Base-by-base conservation (phyloP, 2,329 filamentous ascomycete species). In the Stachybotrys chartarum region DNA sequence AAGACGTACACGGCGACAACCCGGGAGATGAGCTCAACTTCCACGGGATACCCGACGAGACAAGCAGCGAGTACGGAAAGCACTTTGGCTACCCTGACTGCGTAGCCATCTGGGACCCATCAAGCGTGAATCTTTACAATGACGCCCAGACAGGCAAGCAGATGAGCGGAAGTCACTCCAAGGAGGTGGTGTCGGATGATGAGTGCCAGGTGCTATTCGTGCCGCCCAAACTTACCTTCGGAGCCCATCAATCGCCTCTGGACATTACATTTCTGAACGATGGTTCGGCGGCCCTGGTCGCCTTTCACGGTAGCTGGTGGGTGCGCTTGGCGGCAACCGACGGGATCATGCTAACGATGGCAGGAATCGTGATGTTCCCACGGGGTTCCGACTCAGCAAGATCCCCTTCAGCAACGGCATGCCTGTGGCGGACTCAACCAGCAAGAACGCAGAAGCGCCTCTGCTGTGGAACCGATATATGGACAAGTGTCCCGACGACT, bases 1-100 rank as follows among this genome's bases (percentile, higher is more conserved):
- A 71, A 11, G 83, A 86, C 60, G 78, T 88, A 50, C 84, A 87
- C 62, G 71, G 82, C 59, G 74, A 85, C 59, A 89, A 90, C 63
- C 86, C 87, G 0, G 86, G 82, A 18, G 86, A 90, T 65, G 85
- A 90, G 67, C 69, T 90, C 67, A 90, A 90, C 67, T 88, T 80
- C 66, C 82, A 87, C 59, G 86, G 86, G 2, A 77, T 76, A 52
- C 73, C 88, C 42, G 63, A 60, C 55, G 60, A 64, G 35, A 50
- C 16, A 57, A 57, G 56, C 51, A 3, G 18, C 62, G 11, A 60
- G 65, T 17, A 72, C 73, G 6, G 62, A 63, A 3, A 85, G 24
- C 24, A 86, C 65, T 85, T 81, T 60, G 85, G 85, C 8, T 88
- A 87, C 61, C 85, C 85, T 2, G 74, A 72, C 49, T 88, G 85